These are phyloP conservation scores for Diaporthe sp. DNA, from an alignment of 2,329 filamentous ascomycete species.

Conservation along the genomic window DNA sequence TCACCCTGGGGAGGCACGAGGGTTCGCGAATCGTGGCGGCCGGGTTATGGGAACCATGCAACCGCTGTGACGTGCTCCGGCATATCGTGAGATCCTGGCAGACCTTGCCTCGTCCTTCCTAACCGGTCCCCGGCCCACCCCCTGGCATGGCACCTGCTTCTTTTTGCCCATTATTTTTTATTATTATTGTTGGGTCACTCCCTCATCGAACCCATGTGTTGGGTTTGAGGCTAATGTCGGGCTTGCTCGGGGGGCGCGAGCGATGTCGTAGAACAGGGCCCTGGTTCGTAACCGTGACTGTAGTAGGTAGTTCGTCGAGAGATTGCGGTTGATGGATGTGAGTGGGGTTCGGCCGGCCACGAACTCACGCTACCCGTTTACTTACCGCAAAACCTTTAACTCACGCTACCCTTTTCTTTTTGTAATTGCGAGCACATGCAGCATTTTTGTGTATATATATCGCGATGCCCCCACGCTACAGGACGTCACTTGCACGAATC, in stretches of 20 bases:
- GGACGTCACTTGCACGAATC: neutral
- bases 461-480: conserved; percentile 14
- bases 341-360: conserved; percentile 7
- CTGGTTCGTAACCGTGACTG: neutral
- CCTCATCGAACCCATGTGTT: conserved; percentile 4
- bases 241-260: neutral
- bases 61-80: conserved; percentile 24
- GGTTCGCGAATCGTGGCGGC: neutral
- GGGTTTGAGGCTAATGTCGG: conserved; percentile 12
- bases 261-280: neutral
- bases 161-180: neutral
- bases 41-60: conserved; percentile 20
- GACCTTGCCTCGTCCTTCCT: neutral
- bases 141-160: neutral
- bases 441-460: neutral
- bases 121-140: neutral
- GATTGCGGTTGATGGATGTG: neutral
- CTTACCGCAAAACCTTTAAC: neutral
- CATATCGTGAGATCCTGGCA: conserved; percentile 20
- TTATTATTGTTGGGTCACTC: neutral
- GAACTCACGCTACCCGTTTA: conserved; percentile 7
- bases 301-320: neutral
- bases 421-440: neutral
- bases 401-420: neutral
- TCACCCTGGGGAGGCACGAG: neutral